Evolutionary conservation across 2,329 filamentous ascomycete species (phyloP).

Genomic region (Penicillium sp.): DNA sequence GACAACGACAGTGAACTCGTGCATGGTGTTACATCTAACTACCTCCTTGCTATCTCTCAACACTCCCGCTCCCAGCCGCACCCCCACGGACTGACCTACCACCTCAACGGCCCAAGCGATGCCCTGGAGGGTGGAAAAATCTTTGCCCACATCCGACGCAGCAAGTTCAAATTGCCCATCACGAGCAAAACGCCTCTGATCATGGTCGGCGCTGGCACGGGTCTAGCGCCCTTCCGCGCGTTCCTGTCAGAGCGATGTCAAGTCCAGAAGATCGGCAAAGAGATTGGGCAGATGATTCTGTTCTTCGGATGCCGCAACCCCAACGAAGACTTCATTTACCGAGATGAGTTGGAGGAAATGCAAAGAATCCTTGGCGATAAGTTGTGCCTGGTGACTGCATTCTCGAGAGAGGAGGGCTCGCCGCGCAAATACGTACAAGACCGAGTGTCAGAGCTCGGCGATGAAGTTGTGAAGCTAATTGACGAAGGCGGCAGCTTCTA

Average conservation of each 20-base stretch:
- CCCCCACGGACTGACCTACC: constrained; percentile 76
- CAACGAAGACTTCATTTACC: constrained; percentile 41
- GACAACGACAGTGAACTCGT: constrained; percentile 70
- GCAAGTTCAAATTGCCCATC: constrained; percentile 88
- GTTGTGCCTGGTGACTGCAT: constrained; percentile 29
- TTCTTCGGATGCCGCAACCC: constrained; percentile 46
- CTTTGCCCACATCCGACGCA: constrained; percentile 88
- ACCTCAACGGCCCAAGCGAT: constrained; percentile 80
- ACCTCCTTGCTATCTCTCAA: constrained; percentile 67
- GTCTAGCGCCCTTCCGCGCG: constrained; percentile 51
- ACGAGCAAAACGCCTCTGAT: constrained; percentile 48
- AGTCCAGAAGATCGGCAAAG: constrained; percentile 36
- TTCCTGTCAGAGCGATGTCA: constrained; percentile 46
- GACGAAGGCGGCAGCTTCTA: constrained; percentile 44
- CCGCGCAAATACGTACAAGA: constrained; percentile 43
- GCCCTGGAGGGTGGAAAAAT: constrained; percentile 89
- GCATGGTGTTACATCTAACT: constrained; percentile 91
- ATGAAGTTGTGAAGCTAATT: constrained; percentile 36
- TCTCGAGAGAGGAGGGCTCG: constrained; percentile 25
- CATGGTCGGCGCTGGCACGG: constrained; percentile 56
- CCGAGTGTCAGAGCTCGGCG: constrained; percentile 32
- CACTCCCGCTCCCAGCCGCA: constrained; percentile 69
- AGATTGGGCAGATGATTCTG: constrained; percentile 42
- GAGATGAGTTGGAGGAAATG: constrained; percentile 32
- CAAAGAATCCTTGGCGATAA: constrained; percentile 18